A percentile compares a stretch with the other conserved stretches of the same genome.
phyloP scores from a whole-genome alignment of 2,329 filamentous ascomycete genomes.

The Trichophaea hybrida region DNA sequence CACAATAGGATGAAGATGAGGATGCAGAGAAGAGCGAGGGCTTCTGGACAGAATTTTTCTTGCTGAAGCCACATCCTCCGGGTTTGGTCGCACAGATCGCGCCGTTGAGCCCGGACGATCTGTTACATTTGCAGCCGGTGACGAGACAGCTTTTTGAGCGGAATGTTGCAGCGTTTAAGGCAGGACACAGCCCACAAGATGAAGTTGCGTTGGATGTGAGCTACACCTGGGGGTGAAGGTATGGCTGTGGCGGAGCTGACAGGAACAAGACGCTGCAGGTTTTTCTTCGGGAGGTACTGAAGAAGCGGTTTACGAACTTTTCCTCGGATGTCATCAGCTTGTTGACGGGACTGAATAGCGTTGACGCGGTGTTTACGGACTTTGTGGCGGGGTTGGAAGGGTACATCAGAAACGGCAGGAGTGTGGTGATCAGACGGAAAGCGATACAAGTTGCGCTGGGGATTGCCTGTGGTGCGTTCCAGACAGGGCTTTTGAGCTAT shows the following conservation, averaged over 20 bases:
- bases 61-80: slow-evolving; percentile 62
- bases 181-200: slow-evolving; percentile 46
- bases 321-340: slow-evolving; percentile 89
- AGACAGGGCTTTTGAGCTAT: slow-evolving; percentile 85
- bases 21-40: slow-evolving; percentile 66
- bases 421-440: slow-evolving; percentile 58
- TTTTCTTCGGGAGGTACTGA: slow-evolving; percentile 67
- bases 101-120: slow-evolving; percentile 55
- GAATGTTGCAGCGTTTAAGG: slow-evolving; percentile 55
- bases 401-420: slow-evolving; percentile 64
- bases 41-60: slow-evolving; percentile 94
- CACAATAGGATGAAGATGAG: slow-evolving; percentile 31
- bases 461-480: slow-evolving; percentile 83
- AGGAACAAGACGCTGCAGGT: slow-evolving; percentile 62
- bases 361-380: slow-evolving; percentile 75
- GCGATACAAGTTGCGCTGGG: slow-evolving; percentile 70
- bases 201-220: slow-evolving; percentile 75
- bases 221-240: not conserved
- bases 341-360: slow-evolving; percentile 73
- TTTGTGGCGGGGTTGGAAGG: slow-evolving; percentile 70
- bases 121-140: slow-evolving; percentile 60
- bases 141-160: slow-evolving; percentile 65
- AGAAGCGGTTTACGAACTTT: slow-evolving; percentile 85
- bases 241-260: not conserved
- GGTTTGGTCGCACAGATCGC: slow-evolving; percentile 56